These are phyloP conservation scores for Prinsepia uniflora DNA, from an alignment of 306 rosid genomes.

Conservation along the genomic window DNA sequence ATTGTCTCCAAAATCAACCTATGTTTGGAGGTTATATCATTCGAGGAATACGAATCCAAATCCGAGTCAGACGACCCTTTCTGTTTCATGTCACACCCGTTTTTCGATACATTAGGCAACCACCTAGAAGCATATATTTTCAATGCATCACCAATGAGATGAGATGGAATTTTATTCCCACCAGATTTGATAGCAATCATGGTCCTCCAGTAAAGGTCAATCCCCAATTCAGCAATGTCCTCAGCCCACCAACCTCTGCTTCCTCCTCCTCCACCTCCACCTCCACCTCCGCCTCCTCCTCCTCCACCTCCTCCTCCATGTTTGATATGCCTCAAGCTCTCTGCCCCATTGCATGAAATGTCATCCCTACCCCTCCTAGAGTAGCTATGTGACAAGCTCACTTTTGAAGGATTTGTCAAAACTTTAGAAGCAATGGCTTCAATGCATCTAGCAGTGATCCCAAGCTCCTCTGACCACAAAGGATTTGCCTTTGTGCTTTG, in stretches of 20 bases:
- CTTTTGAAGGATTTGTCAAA: constrained; percentile 66
- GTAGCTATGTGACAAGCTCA: constrained; percentile 69
- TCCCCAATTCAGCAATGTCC: constrained; percentile 85
- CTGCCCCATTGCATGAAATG: constrained; percentile 66
- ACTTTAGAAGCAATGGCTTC: constrained; percentile 77
- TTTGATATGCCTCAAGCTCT: constrained; percentile 52
- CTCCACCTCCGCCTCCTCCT: constrained; percentile 37
- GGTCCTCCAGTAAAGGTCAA: constrained; percentile 92
- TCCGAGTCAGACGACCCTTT: constrained; percentile 25
- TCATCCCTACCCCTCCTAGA: constrained; percentile 72
- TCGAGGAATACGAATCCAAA: constrained; percentile 48
- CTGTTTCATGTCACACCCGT: constrained; percentile 27
- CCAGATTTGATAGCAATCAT: constrained; percentile 86
- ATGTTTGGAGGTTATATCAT: constrained; percentile 63
- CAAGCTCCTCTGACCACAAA: constrained; percentile 82
- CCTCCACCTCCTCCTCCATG: constrained; percentile 36
- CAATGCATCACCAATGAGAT: constrained; percentile 78
- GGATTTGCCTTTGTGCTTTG: constrained; percentile 76
- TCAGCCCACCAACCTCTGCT: constrained; percentile 96
- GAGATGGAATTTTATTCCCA: constrained; percentile 49
- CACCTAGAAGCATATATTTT: constrained; percentile 84
- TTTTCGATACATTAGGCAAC: constrained; percentile 66
- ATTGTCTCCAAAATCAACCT: constrained; percentile 77
- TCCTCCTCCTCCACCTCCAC: constrained; percentile 15
- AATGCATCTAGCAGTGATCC: constrained; percentile 73